Evolutionary conservation across 805 yeast genomes (phyloP).

Genomic region (Cyberlindnera xylosilytica): DNA sequence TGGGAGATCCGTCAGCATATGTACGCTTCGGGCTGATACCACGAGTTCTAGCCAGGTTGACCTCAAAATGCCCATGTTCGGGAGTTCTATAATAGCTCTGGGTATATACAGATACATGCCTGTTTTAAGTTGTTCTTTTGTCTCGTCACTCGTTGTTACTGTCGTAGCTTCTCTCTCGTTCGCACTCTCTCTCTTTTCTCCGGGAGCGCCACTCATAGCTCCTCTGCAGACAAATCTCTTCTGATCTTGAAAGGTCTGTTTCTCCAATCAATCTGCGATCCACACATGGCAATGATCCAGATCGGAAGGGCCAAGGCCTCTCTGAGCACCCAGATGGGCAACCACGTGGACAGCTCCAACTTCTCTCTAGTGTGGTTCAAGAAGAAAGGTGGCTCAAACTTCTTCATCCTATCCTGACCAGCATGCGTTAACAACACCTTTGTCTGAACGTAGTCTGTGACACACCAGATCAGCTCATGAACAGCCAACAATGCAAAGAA

Average conservation of each 20-base stretch:
- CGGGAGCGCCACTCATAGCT: conserved; percentile 26
- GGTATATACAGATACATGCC: too few species aligned
- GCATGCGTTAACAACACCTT: conserved; percentile 36
- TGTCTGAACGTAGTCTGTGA: conserved; percentile 61
- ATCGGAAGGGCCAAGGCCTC: conserved; percentile 78
- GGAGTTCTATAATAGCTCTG: too few species aligned
- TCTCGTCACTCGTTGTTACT: too few species aligned
- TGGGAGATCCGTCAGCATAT: too few species aligned
- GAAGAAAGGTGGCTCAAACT: conserved; percentile 28
- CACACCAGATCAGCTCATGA: conserved; percentile 63
- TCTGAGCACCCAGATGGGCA: conserved; percentile 60
- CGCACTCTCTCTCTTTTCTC: background rate
- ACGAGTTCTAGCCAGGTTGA: too few species aligned
- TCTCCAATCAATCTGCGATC: conserved; percentile 76
- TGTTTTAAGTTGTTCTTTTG: too few species aligned
- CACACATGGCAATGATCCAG: conserved; percentile 78
- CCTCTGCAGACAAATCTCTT: conserved; percentile 76
- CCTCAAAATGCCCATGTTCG: too few species aligned
- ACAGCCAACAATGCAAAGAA: conserved; percentile 37
- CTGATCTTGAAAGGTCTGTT: conserved; percentile 71
- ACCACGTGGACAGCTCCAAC: conserved; percentile 21
- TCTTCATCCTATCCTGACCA: conserved; percentile 18
- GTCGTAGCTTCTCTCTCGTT: too few species aligned
- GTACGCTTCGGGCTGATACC: too few species aligned
- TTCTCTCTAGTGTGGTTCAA: conserved; percentile 23